Conservation (phyloP, 192 early-diverging fungal species). For the Kickxella alabastrina region DNA sequence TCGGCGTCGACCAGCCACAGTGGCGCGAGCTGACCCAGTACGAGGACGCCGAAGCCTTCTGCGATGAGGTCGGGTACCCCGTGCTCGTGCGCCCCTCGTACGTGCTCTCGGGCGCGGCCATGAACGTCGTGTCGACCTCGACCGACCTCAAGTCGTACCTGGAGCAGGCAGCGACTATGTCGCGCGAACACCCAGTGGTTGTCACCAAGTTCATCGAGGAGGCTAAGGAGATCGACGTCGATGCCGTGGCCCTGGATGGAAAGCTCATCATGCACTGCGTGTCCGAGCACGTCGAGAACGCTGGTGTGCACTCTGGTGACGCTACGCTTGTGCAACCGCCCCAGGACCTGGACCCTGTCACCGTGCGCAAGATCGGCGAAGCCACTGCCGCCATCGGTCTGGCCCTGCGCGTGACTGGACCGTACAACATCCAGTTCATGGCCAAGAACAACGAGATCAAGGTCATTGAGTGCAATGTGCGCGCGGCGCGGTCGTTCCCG, state of each 20-base stretch:
- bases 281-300: conserved; percentile 98
- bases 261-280: conserved; percentile 92
- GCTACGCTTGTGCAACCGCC: conserved; percentile 94
- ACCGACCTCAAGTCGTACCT: conserved; percentile 84
- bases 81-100: conserved; percentile 98
- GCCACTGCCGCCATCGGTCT: conserved; percentile 89
- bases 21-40: conserved; percentile 95
- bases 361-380: conserved; percentile 86
- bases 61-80: conserved; percentile 85
- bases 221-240: conserved; percentile 98
- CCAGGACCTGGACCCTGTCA: conserved; percentile 92
- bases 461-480: conserved; percentile 99
- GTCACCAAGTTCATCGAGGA: conserved; percentile 98
- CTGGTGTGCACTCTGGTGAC: conserved; percentile 98
- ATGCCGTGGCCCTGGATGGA: conserved; percentile 94
- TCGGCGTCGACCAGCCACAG: conserved; percentile 93
- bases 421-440: conserved; percentile 99
- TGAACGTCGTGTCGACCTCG: conserved; percentile 90
- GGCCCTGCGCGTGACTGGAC: conserved; percentile 95
- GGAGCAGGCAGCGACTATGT: conserved; percentile 85
- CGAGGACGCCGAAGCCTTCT: conserved; percentile 83
- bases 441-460: conserved; percentile 99
- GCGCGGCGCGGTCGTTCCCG: conserved; percentile 94
- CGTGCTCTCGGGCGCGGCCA: conserved; percentile 97
- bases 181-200: conserved; percentile 92